Evolutionary conservation across 108 stramenopile species (phyloP), one percentile per base, ranked within the genome.

Genomic region (Schizochytrium sp.): DNA sequence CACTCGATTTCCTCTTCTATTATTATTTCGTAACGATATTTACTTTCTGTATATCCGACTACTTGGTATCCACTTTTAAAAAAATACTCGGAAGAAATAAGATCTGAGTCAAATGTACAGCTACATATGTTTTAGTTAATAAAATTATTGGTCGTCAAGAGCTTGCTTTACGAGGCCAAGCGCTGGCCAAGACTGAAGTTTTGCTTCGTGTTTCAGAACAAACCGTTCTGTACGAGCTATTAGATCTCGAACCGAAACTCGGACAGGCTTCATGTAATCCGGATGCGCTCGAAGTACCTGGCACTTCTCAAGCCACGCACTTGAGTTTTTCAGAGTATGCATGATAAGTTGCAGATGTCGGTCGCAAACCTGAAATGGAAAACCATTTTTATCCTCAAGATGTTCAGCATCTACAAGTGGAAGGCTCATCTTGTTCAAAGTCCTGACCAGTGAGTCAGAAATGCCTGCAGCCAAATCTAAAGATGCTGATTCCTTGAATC

Each of bases 291-390:
- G 76, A 7, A 83, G 47, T 53, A 40, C 50, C 10, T 10, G 8
- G 0, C 8, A 38, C 3, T 47, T 55, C 7, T n/a, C 2, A 17
- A 10, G 12, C 50, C 76, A 83, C 10, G 38, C 76, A 46, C 47
- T 47, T 15, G 50, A 7, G 12, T n/a, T 38, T 12, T 40, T 47
- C 50, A 15, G 15, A 8, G 28, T 44, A 44, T 44, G 42, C 12
- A 69, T 44, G 28, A 69, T 69, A 38, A 69, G 64, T 38, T 69
- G 42, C 10, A 69, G 64, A 10, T 69, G 64, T 15, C 64, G 64
- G 42, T 7, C 15, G 15, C 76, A 55, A 0, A 40, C 5, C 76
- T 49, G 47, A 47, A 17, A 40, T 10, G 76, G 50, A 3, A 47
- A 83, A n/a, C 76, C 53, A 47, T 46, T 83, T 0, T 47, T 10